These are phyloP conservation scores for Cynara cardunculus DNA, from an alignment of 129 eudicot species.

Conservation along the genomic window DNA sequence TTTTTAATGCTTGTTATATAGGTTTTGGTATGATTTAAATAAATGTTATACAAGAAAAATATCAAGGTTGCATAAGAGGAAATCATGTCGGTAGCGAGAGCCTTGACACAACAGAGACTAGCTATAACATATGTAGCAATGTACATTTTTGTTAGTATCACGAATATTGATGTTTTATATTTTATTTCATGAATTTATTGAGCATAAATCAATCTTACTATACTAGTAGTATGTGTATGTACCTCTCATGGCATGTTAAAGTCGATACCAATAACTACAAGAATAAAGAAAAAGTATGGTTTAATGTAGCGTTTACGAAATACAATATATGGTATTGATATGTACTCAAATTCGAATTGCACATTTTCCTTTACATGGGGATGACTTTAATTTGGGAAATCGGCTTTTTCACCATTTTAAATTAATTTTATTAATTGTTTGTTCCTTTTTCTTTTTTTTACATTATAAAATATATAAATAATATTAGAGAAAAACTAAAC, in stretches of 20 bases:
- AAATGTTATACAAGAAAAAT: not conserved
- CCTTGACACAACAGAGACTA: too few species aligned
- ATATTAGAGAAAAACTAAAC: not conserved
- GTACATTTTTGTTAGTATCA: not conserved
- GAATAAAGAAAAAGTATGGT: too few species aligned
- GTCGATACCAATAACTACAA: not conserved
- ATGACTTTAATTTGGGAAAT: not conserved
- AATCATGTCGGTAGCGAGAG: not conserved
- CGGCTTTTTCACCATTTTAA: not conserved
- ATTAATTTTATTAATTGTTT: too few species aligned
- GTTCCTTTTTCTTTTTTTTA: not conserved
- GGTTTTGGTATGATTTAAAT: not conserved
- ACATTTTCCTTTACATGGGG: not conserved
- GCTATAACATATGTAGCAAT: not conserved
- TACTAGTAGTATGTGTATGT: not conserved
- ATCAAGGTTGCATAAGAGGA: not conserved
- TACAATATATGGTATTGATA: not conserved
- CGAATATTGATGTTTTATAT: too few species aligned
- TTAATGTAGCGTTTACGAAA: too few species aligned
- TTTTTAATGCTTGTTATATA: not conserved
- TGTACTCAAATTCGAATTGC: not conserved
- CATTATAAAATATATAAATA: too few species aligned
- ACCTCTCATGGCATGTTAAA: not conserved
- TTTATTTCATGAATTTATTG: too few species aligned
- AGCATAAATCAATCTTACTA: not conserved